Evolutionary conservation across 805 yeast genomes (phyloP), one percentile per base, ranked within the genome.

Genomic region (Sungouiozyma ichnusensis): DNA sequence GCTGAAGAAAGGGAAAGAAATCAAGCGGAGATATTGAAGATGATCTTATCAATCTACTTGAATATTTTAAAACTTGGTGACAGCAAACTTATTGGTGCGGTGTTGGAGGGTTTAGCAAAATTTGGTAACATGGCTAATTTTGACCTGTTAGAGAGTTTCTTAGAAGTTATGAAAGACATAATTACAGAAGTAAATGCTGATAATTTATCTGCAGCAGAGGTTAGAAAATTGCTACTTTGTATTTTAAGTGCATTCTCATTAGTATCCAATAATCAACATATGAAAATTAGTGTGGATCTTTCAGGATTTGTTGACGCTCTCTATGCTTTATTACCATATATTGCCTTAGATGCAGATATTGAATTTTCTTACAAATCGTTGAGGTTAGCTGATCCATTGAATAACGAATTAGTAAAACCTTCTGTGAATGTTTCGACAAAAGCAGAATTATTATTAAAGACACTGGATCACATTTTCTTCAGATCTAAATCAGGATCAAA

Each of bases 111-210:
- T 3, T 65, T 92, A 43, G 84, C 97, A 1, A 77, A 77, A 55
- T 87, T 81, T 57, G 95, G 97, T 2, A 92, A 82, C 54, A 79
- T 88, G 79, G 87, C 94, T 18, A 92, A 92, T 57, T 77, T 90
- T 44, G 97, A 92, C 50, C 68, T 92, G 36, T 72, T 92, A 51
- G 97, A 97, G 19, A 98, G 92, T 59, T 79, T 92, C 63, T 68
- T 92, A 40, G 94, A 82, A 57, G 95, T 88, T 6, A 71, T 92
- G 60, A 72, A 88, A 50, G 97, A 92, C 61, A 74, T 88, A 18
- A 76, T 86, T 59, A 53, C 55, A 11, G 84, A 74, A 43, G 63
- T 66, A 34, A 69, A 67, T 16, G 52, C 68, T n/a, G 74, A 71
- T 7, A 71, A 74, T 33, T 60, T 68, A 15, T 65, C 71, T 36